Percentiles rank a stretch among this genome's conserved stretches.
phyloP scores from a whole-genome alignment of 192 early-diverging fungal genomes.

The Thamnidium elegans region DNA sequence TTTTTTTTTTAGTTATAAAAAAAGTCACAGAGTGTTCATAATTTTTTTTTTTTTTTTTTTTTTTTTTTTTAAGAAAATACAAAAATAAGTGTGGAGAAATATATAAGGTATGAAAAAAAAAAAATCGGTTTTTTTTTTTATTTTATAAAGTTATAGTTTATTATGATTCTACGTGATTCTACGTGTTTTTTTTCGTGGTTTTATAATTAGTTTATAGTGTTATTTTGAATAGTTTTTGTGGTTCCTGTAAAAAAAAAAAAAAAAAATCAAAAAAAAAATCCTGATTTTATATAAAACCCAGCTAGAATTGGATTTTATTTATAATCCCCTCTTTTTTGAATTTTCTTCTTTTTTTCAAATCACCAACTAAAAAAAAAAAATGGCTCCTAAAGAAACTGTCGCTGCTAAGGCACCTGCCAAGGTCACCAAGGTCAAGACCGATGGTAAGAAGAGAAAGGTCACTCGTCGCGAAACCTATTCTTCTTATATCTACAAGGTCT shows the following conservation, averaged over 20 bases:
- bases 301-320: conserved; percentile 64
- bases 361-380: no score
- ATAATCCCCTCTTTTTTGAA: conserved; percentile 96
- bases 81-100: no score
- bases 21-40: no score
- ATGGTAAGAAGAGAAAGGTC: conserved; percentile 68
- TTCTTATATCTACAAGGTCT: conserved; percentile 96
- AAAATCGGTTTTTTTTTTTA: background rate
- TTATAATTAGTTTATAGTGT: background rate
- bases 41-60: no score
- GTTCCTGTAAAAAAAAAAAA: conserved; percentile 1
- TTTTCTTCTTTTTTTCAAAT: conserved; percentile 82
- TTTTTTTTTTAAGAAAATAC: no score
- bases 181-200: conserved; percentile 13
- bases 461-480: conserved; percentile 87
- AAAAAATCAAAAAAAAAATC: background rate
- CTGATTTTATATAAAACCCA: background rate
- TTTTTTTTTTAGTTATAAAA: no score
- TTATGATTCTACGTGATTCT: conserved; percentile 4
- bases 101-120: background rate
- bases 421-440: conserved; percentile 56
- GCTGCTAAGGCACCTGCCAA: conserved; percentile 77
- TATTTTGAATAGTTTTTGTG: background rate
- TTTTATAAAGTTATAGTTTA: background rate
- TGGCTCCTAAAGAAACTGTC: conserved; percentile 46